Conservation (phyloP, 1,139 yeast genomes). For the Suhomyces terraborum region DNA sequence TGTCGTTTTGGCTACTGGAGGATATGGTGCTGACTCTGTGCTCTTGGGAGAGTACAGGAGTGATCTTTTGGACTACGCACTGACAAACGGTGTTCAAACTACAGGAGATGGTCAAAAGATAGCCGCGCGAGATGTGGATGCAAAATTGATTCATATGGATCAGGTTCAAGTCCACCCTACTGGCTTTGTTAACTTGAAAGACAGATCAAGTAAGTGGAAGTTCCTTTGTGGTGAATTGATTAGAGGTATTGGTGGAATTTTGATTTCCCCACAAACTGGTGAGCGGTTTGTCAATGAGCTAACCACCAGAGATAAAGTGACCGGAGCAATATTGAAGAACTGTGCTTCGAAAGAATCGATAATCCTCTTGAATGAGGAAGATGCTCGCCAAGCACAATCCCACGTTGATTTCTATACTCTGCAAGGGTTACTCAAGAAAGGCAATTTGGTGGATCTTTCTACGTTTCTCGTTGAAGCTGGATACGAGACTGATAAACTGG, state of each 20-base stretch:
- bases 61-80: slow-evolving; percentile 34
- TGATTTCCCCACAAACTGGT: slow-evolving; percentile 34
- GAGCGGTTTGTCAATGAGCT: slow-evolving; percentile 39
- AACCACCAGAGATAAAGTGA: slow-evolving; percentile 35
- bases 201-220: slow-evolving; percentile 26
- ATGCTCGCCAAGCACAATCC: slow-evolving; percentile 28
- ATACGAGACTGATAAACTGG: slow-evolving; percentile 11
- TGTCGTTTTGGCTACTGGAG: slow-evolving; percentile 43
- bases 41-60: slow-evolving; percentile 35
- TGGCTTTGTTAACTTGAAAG: slow-evolving; percentile 32
- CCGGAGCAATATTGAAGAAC: slow-evolving; percentile 27
- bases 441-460: slow-evolving; percentile 25
- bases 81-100: slow-evolving; percentile 39
- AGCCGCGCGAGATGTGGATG: slow-evolving; percentile 33
- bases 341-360: slow-evolving; percentile 28
- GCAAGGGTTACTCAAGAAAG: slow-evolving; percentile 31
- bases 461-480: slow-evolving; percentile 20
- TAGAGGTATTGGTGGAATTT: slow-evolving; percentile 43
- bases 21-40: slow-evolving; percentile 36
- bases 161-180: slow-evolving; percentile 45
- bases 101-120: slow-evolving; percentile 44
- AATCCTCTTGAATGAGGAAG: slow-evolving; percentile 30
- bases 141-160: slow-evolving; percentile 39
- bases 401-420: slow-evolving; percentile 36
- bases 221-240: slow-evolving; percentile 42